Evolutionary conservation across 768 basidiomycete genomes (phyloP).

Genomic region (Scleroderma bovista): DNA sequence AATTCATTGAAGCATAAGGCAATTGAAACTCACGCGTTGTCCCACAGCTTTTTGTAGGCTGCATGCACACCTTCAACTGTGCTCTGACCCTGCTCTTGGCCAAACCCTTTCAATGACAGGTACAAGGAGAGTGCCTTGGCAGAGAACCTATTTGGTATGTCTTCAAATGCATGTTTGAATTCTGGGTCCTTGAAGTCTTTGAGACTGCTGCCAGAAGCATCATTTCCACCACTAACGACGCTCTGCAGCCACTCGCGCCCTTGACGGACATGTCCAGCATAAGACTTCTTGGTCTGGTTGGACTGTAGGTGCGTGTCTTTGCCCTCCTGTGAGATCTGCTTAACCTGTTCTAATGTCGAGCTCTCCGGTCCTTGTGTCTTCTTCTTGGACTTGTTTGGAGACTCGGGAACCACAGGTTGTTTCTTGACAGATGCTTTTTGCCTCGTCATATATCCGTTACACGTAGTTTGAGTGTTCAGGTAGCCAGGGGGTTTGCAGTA

Average conservation of each 20-base stretch:
- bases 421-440: too few relatives aligned
- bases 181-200: not conserved
- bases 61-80: not conserved
- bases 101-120: not conserved
- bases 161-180: not conserved
- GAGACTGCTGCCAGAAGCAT: not conserved
- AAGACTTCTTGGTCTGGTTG: not conserved
- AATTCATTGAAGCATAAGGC: too few relatives aligned
- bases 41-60: not conserved
- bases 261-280: not conserved
- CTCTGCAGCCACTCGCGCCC: not conserved
- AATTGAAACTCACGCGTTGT: not conserved
- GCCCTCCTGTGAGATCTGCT: not conserved
- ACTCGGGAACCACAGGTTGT: too few relatives aligned
- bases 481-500: too few relatives aligned
- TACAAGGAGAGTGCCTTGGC: not conserved
- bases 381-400: too few relatives aligned
- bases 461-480: too few relatives aligned
- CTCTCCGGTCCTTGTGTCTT: too few relatives aligned
- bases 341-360: not conserved
- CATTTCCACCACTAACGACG: too few relatives aligned
- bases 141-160: not conserved
- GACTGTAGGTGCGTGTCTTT: not conserved
- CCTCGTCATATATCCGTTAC: too few relatives aligned
- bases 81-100: not conserved